Percentiles rank a stretch among this genome's conserved stretches.
Conservation (phyloP, 2,329 filamentous ascomycete genomes). For the Pseudogymnoascus sp. region DNA sequence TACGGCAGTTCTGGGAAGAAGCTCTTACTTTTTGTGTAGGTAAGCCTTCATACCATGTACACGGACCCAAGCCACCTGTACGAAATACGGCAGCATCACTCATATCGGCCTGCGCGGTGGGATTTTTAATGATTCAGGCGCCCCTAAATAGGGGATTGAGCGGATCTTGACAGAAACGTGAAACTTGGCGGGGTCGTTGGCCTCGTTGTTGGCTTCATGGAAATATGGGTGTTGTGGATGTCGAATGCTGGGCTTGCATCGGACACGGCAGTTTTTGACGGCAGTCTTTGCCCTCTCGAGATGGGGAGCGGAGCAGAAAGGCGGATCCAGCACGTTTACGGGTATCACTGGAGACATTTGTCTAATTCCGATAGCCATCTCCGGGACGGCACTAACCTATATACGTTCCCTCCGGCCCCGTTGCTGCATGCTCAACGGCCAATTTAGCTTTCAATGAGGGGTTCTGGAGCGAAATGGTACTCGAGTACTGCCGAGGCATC, state of each 20-base stretch:
- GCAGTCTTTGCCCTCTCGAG: not conserved
- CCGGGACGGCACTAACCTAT: not conserved
- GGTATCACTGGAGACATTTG: not conserved
- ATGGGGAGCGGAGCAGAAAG: not conserved
- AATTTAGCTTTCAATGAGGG: not conserved
- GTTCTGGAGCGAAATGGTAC: not conserved
- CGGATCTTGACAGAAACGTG: not conserved
- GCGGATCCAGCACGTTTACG: slow-evolving; percentile 6
- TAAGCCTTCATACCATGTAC: not conserved
- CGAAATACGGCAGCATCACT: not conserved
- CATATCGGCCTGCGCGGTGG: not conserved
- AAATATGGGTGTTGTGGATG: not conserved
- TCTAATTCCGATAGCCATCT: not conserved
- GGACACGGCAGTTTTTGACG: not conserved
- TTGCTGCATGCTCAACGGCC: not conserved
- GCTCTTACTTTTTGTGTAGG: not conserved
- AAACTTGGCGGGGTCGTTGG: not conserved
- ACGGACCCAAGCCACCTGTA: not conserved
- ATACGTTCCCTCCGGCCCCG: not conserved
- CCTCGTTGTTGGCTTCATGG: not conserved
- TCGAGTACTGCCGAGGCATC: not conserved
- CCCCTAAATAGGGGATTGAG: not conserved
- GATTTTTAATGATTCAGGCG: not conserved
- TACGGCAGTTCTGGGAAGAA: not conserved
- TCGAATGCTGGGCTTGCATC: not conserved